These are phyloP conservation scores for Penicillium steckii DNA, from an alignment of 495 filamentous ascomycete species.

Conservation along the genomic window DNA sequence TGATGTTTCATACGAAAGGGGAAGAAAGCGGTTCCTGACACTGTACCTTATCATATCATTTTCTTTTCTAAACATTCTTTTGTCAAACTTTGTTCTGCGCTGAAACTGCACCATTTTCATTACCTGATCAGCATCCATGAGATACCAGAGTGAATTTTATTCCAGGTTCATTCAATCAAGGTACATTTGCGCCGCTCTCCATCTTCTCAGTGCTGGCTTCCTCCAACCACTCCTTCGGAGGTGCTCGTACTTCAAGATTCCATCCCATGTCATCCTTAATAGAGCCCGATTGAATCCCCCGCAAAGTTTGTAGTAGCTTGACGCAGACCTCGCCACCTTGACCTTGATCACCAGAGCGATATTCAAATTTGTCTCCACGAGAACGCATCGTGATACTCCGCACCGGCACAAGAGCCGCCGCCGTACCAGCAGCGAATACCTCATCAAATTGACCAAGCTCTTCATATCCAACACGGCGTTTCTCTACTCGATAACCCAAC, in stretches of 20 bases:
- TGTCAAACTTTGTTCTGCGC: background rate
- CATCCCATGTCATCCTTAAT: constrained; percentile 74
- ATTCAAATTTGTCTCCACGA: constrained; percentile 63
- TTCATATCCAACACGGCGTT: constrained; percentile 55
- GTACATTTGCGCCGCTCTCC: constrained; percentile 16
- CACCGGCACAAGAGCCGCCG: constrained; percentile 88
- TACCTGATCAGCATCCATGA: too few species aligned
- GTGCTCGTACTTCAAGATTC: constrained; percentile 44
- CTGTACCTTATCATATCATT: background rate
- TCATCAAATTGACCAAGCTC: constrained; percentile 77
- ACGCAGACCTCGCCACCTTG: constrained; percentile 72
- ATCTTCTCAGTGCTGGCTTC: constrained; percentile 18
- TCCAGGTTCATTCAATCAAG: background rate
- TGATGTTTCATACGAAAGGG: background rate
- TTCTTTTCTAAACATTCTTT: background rate
- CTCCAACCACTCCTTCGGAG: constrained; percentile 33
- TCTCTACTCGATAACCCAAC: constrained; percentile 68
- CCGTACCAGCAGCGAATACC: constrained; percentile 89
- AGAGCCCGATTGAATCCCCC: constrained; percentile 82
- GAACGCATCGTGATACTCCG: constrained; percentile 76
- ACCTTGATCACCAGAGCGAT: constrained; percentile 57
- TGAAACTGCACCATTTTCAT: background rate
- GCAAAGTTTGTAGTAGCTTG: constrained; percentile 69
- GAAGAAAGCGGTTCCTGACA: background rate
- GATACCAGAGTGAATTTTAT: too few species aligned